Conservation (phyloP, 179 eudicot species). For the Monotropa hypopitys region DNA sequence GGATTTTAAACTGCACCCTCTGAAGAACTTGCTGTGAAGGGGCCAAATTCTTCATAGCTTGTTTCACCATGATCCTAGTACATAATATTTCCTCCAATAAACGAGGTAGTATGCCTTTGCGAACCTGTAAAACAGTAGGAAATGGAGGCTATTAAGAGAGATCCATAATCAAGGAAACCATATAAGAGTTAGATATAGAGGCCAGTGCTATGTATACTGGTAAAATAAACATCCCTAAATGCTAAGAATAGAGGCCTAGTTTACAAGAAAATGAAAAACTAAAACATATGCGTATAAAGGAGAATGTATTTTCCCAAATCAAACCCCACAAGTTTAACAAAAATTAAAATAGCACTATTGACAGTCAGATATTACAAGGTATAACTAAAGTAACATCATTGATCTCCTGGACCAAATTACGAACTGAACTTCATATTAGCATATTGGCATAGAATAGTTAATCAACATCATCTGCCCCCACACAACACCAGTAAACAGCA, state of each 20-base stretch:
- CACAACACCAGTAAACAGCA: neutral
- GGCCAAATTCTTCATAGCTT: conserved; percentile 76
- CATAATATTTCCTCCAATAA: conserved; percentile 85
- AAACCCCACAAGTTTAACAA: neutral
- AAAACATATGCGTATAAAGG: neutral
- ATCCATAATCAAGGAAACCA: neutral
- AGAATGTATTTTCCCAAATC: neutral
- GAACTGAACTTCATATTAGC: neutral
- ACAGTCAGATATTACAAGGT: neutral
- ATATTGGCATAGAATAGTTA: neutral
- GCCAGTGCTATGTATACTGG: neutral
- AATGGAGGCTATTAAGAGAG: neutral
- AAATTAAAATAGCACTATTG: neutral
- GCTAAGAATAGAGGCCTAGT: neutral
- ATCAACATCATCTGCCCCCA: neutral
- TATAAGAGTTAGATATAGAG: neutral
- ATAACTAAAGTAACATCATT: neutral
- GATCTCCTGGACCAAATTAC: neutral
- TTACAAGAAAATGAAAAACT: neutral
- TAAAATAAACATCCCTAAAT: neutral
- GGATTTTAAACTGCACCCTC: conserved; percentile 33
- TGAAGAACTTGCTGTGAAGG: conserved; percentile 63
- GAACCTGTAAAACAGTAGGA: conserved; percentile 29
- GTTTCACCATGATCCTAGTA: conserved; percentile 88
- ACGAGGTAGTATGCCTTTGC: conserved; percentile 82